These are phyloP conservation scores for Epichloe scottii DNA, from an alignment of 2,329 filamentous ascomycete species.

Conservation along the genomic window DNA sequence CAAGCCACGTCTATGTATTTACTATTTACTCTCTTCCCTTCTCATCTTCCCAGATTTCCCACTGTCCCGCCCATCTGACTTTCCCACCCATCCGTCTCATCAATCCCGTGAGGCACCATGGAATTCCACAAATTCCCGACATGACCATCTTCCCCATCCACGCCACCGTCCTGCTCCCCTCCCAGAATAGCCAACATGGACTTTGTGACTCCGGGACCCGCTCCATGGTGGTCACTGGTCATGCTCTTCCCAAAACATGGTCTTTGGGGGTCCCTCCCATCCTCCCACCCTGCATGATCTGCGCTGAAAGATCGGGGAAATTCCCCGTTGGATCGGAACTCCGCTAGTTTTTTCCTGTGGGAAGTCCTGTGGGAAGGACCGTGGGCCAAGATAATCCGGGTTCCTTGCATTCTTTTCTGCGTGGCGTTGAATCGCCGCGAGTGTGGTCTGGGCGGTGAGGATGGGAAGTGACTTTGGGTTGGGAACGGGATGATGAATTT, in stretches of 20 bases:
- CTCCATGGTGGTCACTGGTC: not conserved
- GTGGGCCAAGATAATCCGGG: not conserved
- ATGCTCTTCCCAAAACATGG: not conserved
- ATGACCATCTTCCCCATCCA: not conserved
- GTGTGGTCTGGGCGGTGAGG: not conserved
- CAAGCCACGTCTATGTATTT: too few relatives aligned
- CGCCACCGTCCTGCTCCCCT: too few relatives aligned
- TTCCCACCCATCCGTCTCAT: too few relatives aligned
- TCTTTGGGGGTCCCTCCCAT: too few relatives aligned
- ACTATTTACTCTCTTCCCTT: too few relatives aligned
- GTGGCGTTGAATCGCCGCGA: not conserved
- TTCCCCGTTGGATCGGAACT: slow-evolving; percentile 16
- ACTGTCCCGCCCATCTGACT: too few relatives aligned
- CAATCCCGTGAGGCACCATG: not conserved
- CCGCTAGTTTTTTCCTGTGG: not conserved
- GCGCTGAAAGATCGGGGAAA: slow-evolving; percentile 15
- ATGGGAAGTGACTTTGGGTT: too few relatives aligned
- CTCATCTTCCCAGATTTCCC: too few relatives aligned
- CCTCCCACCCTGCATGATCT: slow-evolving; percentile 15
- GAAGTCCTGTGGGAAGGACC: too few relatives aligned
- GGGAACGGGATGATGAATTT: too few relatives aligned
- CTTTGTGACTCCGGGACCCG: not conserved
- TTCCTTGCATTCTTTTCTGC: not conserved
- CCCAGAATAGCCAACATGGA: not conserved
- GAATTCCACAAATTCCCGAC: not conserved